A percentile compares a stretch with the other conserved stretches of the same genome.
Conservation (phyloP, 2,329 filamentous ascomycete genomes). For the Zelopaecilomyces penicillatus region DNA sequence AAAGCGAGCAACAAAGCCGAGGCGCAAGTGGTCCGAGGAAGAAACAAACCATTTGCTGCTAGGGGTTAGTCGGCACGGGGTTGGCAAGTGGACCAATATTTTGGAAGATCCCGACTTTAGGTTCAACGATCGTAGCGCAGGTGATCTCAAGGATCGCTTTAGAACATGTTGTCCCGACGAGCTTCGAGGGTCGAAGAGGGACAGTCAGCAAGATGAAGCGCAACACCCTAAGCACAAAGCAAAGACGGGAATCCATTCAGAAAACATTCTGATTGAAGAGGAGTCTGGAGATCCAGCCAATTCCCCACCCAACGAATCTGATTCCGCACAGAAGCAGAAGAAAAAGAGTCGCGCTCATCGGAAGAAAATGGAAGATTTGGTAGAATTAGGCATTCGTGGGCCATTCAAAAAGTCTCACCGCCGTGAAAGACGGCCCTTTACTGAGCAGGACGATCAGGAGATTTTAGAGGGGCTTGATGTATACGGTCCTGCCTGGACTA, state of each 20-base stretch:
- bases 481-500: conserved; percentile 58
- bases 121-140: conserved; percentile 53
- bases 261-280: conserved; percentile 48
- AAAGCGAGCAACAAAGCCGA: conserved; percentile 47
- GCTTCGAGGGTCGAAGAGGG: conserved; percentile 32
- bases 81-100: conserved; percentile 59
- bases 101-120: conserved; percentile 51
- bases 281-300: conserved; percentile 21
- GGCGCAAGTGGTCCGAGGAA: conserved; percentile 56
- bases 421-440: conserved; percentile 52
- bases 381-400: conserved; percentile 49
- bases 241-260: conserved; percentile 43
- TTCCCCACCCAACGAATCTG: conserved; percentile 18
- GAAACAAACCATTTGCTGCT: conserved; percentile 55
- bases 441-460: conserved; percentile 53
- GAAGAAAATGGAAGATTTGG: conserved; percentile 47
- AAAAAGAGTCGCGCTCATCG: conserved; percentile 47
- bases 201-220: neutral
- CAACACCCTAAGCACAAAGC: conserved; percentile 26
- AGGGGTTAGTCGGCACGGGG: conserved; percentile 53
- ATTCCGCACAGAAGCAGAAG: conserved; percentile 27
- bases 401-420: conserved; percentile 56
- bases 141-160: conserved; percentile 58
- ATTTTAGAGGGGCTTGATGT: conserved; percentile 51
- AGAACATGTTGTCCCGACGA: conserved; percentile 58